Conservation (phyloP, 768 basidiomycete species). For the Tulasnella sp. region DNA sequence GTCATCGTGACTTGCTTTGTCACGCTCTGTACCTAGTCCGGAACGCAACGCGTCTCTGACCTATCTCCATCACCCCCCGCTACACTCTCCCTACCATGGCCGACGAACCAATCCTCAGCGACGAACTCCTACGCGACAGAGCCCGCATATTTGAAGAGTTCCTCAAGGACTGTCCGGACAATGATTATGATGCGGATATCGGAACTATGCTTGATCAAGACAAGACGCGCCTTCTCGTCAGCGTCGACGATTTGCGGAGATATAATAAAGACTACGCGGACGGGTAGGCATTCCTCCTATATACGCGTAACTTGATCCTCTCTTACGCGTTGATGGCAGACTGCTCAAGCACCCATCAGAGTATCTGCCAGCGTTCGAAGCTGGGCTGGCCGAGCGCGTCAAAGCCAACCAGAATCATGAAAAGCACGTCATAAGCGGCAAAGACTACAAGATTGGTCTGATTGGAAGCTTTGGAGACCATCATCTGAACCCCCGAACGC, state of each 20-base stretch:
- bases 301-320: not conserved
- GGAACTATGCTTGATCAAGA: slow-evolving; percentile 69
- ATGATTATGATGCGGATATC: slow-evolving; percentile 77
- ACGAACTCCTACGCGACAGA: slow-evolving; percentile 4
- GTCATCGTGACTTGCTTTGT: not conserved
- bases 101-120: not conserved
- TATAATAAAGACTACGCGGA: slow-evolving; percentile 80
- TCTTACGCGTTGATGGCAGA: slow-evolving; percentile 28
- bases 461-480: slow-evolving; percentile 97
- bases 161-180: slow-evolving; percentile 26
- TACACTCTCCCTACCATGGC: not conserved
- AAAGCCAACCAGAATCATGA: slow-evolving; percentile 54
- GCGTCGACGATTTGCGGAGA: slow-evolving; percentile 91
- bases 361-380: slow-evolving; percentile 81
- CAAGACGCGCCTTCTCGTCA: slow-evolving; percentile 83
- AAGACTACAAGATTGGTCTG: slow-evolving; percentile 78
- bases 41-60: not conserved
- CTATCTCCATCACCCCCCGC: not conserved
- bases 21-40: not conserved
- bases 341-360: slow-evolving; percentile 80
- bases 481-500: slow-evolving; percentile 89
- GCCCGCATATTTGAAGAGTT: slow-evolving; percentile 15
- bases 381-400: slow-evolving; percentile 64
- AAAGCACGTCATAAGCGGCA: slow-evolving; percentile 72
- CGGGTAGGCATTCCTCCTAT: slow-evolving; percentile 24